These are phyloP conservation scores for Senna siamea DNA, from an alignment of 306 rosid genomes.

Conservation along the genomic window DNA sequence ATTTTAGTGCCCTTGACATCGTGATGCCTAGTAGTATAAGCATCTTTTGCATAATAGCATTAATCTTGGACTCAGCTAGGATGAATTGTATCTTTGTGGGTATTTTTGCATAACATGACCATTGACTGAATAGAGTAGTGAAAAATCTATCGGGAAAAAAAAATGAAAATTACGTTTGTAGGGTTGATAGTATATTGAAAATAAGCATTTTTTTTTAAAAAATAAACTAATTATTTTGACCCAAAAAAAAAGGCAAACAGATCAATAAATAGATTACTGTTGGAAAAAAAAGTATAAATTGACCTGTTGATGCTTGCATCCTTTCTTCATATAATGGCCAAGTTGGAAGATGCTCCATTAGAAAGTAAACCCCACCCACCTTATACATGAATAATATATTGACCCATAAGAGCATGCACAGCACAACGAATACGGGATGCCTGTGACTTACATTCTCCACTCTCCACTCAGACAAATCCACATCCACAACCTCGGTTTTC, in stretches of 20 bases:
- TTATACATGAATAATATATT: constrained; percentile 5
- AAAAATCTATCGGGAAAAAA: neutral
- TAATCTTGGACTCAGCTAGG: neutral
- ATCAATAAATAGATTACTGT: too few species aligned
- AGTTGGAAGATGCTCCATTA: constrained; percentile 35
- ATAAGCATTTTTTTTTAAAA: too few species aligned
- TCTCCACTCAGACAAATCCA: neutral
- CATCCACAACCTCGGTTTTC: neutral
- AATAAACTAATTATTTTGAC: too few species aligned
- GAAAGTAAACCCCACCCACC: constrained; percentile 18
- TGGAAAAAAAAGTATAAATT: constrained; percentile 13
- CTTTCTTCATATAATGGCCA: constrained; percentile 27
- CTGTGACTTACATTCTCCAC: too few species aligned
- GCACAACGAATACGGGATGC: too few species aligned
- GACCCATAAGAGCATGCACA: neutral
- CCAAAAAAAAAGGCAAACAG: too few species aligned
- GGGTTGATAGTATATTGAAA: neutral
- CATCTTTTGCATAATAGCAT: neutral
- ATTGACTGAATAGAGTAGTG: neutral
- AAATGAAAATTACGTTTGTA: constrained; percentile 9
- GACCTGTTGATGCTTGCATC: neutral
- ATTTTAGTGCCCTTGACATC: neutral
- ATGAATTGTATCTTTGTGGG: too few species aligned
- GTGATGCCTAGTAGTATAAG: neutral
- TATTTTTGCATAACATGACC: too few species aligned